These are phyloP conservation scores for Nannizziopsis barbatae DNA, from an alignment of 2,329 filamentous ascomycete species.

Conservation along the genomic window DNA sequence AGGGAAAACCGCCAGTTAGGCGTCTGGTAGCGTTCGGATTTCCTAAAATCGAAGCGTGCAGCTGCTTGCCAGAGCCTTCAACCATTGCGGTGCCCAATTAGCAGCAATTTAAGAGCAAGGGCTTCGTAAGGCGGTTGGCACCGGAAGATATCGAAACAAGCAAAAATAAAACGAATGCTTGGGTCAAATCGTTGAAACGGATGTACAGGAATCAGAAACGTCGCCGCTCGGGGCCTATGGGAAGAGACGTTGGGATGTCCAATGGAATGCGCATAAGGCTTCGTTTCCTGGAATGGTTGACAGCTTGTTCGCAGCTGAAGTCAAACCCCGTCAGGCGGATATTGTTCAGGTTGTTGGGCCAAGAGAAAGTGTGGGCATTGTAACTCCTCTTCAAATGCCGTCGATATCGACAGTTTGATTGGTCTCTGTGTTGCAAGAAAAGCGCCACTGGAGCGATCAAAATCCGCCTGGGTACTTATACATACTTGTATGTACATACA, in stretches of 20 bases:
- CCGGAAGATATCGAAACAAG: too few relatives aligned
- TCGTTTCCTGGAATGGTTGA: not conserved
- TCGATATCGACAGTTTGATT: not conserved
- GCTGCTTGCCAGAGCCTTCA: too few relatives aligned
- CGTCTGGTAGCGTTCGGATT: too few relatives aligned
- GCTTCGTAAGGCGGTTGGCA: too few relatives aligned
- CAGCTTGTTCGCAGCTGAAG: not conserved
- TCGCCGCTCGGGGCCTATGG: not conserved
- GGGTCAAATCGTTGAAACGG: too few relatives aligned
- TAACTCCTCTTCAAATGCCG: not conserved
- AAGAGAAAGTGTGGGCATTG: not conserved
- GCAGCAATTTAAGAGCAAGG: too few relatives aligned
- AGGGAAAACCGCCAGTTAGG: too few relatives aligned
- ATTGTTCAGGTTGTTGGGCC: not conserved
- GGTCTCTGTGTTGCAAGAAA: too few relatives aligned
- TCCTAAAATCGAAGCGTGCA: too few relatives aligned
- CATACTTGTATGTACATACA: not conserved
- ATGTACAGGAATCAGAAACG: not conserved
- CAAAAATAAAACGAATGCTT: too few relatives aligned
- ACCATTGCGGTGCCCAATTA: too few relatives aligned
- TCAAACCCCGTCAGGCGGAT: constrained; percentile 2
- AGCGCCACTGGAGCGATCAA: too few relatives aligned
- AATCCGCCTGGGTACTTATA: not conserved
- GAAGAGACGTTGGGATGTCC: not conserved
- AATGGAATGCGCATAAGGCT: not conserved